A percentile compares a stretch with the other conserved stretches of the same genome.
phyloP scores from a whole-genome alignment of 345 rosid genomes.

The Salix exigua region DNA sequence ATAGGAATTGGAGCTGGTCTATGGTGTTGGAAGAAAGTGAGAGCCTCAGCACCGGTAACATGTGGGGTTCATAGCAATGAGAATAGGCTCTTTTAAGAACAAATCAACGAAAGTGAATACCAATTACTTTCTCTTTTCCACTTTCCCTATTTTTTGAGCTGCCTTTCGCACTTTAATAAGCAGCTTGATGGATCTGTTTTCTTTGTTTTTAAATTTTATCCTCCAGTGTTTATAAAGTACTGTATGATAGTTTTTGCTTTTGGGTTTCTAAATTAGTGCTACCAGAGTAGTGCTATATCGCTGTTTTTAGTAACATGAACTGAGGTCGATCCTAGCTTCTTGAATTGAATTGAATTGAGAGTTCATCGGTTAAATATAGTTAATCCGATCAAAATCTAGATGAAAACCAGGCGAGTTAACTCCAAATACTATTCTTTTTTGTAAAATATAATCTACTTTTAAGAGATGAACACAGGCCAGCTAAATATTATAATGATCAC shows the following conservation, averaged over 20 bases:
- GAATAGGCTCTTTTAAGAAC: constrained; percentile 64
- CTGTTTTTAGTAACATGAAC: background rate
- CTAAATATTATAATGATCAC: background rate
- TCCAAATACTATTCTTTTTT: too few relatives aligned
- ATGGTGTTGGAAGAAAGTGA: constrained; percentile 74
- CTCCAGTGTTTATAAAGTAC: background rate
- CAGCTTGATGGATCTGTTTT: background rate
- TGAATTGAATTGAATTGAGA: too few relatives aligned
- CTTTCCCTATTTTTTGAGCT: background rate
- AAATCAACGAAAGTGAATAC: background rate
- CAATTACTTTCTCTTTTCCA: background rate
- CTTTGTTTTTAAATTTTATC: background rate
- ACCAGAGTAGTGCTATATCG: background rate
- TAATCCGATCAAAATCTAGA: too few relatives aligned
- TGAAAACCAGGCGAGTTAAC: too few relatives aligned
- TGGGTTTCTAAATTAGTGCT: background rate
- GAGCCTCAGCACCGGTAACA: constrained; percentile 78
- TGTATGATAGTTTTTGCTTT: background rate
- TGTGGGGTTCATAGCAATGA: constrained; percentile 88
- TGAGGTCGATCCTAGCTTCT: background rate
- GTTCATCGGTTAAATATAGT: too few relatives aligned
- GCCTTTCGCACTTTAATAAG: constrained; percentile 7
- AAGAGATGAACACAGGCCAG: too few relatives aligned
- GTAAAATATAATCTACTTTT: too few relatives aligned
- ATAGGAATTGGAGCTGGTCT: constrained; percentile 69